Conservation (phyloP, 257 asterid genomes). For the Agastache rugosa region DNA sequence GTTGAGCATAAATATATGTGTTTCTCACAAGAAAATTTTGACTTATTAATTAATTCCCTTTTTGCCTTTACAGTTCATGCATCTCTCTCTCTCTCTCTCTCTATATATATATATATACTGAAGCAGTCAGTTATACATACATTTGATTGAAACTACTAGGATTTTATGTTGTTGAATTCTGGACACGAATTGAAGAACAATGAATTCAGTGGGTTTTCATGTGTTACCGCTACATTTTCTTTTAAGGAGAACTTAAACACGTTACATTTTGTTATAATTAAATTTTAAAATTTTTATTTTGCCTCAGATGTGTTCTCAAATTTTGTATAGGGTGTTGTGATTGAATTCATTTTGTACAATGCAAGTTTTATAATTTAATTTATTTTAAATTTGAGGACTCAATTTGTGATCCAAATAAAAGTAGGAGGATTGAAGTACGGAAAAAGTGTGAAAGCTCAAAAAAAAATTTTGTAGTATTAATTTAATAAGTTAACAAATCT, state of each 20-base stretch:
- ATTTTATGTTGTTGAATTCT: background rate
- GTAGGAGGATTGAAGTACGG: background rate
- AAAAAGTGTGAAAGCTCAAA: background rate
- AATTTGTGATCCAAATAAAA: background rate
- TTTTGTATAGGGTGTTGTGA: no score
- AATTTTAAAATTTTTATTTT: no score
- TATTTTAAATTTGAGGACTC: background rate
- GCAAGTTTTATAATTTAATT: background rate
- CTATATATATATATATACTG: background rate
- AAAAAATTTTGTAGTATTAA: background rate
- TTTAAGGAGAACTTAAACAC: no score
- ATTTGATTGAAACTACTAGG: background rate
- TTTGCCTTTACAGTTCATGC: background rate
- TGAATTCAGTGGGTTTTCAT: no score
- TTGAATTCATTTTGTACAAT: no score
- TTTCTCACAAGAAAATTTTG: slow-evolving; percentile 15
- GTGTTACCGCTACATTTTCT: no score
- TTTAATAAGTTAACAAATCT: background rate
- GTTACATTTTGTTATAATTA: no score
- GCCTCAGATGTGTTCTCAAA: no score
- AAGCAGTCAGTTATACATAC: background rate
- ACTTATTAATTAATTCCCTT: background rate
- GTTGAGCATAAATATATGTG: slow-evolving; percentile 18
- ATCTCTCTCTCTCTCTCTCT: background rate
- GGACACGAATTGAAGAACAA: background rate